phyloP scores from a whole-genome alignment of 495 filamentous ascomycete genomes.

The Xylaria bambusicola region DNA sequence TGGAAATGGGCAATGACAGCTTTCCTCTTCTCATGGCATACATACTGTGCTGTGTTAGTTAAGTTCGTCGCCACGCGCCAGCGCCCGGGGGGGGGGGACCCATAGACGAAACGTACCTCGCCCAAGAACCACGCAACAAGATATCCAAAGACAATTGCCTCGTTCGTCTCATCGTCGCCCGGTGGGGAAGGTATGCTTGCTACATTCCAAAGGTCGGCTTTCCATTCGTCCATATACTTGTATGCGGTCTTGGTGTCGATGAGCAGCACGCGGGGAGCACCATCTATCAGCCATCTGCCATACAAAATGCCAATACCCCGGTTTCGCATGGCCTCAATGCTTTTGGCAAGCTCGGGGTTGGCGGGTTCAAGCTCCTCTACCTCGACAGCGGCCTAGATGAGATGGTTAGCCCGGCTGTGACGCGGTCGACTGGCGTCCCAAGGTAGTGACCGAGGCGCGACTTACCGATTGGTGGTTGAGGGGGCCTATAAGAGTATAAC shows the following conservation, averaged over 20 bases:
- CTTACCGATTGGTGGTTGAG: slow-evolving; percentile 85
- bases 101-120: slow-evolving; percentile 62
- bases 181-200: slow-evolving; percentile 91
- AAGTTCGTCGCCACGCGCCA: not conserved
- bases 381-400: slow-evolving; percentile 79
- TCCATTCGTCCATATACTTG: slow-evolving; percentile 93
- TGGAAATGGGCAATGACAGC: slow-evolving; percentile 98
- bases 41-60: slow-evolving; percentile 63
- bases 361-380: slow-evolving; percentile 89
- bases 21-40: slow-evolving; percentile 83
- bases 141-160: slow-evolving; percentile 97
- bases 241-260: slow-evolving; percentile 96
- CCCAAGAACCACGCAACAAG: slow-evolving; percentile 97
- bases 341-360: slow-evolving; percentile 74
- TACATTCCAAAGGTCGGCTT: slow-evolving; percentile 88
- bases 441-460: slow-evolving; percentile 12
- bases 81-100: not conserved
- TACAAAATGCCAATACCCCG: slow-evolving; percentile 90
- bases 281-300: slow-evolving; percentile 96
- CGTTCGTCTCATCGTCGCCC: slow-evolving; percentile 92
- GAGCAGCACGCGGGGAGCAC: slow-evolving; percentile 87
- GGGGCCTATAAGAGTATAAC: slow-evolving; percentile 93
- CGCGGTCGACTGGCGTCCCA: too few relatives aligned
- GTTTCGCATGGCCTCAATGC: slow-evolving; percentile 85
- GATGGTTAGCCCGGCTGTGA: slow-evolving; percentile 20